These are phyloP conservation scores for Tephrocybe sp. DNA, from an alignment of 768 basidiomycete genomes.

Conservation along the genomic window DNA sequence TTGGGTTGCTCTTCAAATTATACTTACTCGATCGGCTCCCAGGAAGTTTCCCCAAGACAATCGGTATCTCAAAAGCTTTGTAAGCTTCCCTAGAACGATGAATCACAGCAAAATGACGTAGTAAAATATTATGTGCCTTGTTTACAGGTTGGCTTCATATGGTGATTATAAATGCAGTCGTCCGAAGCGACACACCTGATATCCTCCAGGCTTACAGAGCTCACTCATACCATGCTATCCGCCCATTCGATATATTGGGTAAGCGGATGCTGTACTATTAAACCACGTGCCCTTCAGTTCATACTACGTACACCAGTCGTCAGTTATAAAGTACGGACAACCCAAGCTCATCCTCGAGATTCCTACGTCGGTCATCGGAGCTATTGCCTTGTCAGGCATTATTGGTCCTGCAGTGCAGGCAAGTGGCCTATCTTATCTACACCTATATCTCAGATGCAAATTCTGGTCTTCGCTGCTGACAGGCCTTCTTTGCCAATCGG, in stretches of 20 bases:
- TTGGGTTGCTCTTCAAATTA: not conserved
- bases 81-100: not conserved
- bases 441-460: not conserved
- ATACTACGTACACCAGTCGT: not conserved
- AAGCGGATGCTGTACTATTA: not conserved
- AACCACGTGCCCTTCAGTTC: not conserved
- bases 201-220: slow-evolving; percentile 5
- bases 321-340: slow-evolving; percentile 10
- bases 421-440: not conserved
- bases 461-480: not conserved
- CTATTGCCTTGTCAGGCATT: slow-evolving; percentile 3
- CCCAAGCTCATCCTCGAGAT: not conserved
- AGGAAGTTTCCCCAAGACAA: not conserved
- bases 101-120: no score
- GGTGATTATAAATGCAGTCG: not conserved
- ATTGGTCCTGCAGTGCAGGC: slow-evolving; percentile 11
- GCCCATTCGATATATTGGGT: slow-evolving; percentile 4
- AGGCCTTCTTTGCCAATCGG: slow-evolving; percentile 18
- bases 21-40: not conserved
- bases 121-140: not conserved
- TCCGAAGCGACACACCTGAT: not conserved
- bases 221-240: not conserved
- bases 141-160: slow-evolving; percentile 8
- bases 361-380: not conserved
- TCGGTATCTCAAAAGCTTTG: slow-evolving; percentile 5